Conservation (phyloP, 2,329 filamentous ascomycete species). For the Fusarium liriodendri region DNA sequence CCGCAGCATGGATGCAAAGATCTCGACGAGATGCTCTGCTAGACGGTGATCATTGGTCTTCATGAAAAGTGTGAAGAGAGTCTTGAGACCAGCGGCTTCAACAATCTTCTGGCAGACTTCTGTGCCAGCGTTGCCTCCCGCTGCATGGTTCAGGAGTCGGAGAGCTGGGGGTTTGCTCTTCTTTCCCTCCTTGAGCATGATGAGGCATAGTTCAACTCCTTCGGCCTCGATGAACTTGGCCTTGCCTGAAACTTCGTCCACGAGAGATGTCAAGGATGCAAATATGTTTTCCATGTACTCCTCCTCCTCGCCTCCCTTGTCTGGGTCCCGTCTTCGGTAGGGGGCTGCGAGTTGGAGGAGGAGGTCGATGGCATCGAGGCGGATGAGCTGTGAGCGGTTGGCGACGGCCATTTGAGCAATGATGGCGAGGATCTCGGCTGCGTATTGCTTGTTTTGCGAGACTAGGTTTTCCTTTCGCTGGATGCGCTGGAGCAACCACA, state of each 20-base stretch:
- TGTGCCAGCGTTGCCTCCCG: slow-evolving; percentile 58
- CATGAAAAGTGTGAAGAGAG: slow-evolving; percentile 87
- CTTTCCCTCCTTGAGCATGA: slow-evolving; percentile 92
- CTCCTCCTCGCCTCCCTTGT: slow-evolving; percentile 87
- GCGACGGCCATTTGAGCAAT: slow-evolving; percentile 79
- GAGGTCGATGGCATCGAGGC: slow-evolving; percentile 78
- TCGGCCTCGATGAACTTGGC: slow-evolving; percentile 87
- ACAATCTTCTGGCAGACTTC: slow-evolving; percentile 81
- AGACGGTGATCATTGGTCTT: slow-evolving; percentile 78
- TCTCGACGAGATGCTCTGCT: slow-evolving; percentile 84
- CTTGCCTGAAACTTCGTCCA: slow-evolving; percentile 81
- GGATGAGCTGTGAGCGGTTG: slow-evolving; percentile 72
- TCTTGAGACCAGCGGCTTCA: slow-evolving; percentile 86
- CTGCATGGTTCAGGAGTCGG: slow-evolving; percentile 86
- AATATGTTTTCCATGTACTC: slow-evolving; percentile 97
- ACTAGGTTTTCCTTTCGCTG: slow-evolving; percentile 75
- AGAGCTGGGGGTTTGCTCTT: slow-evolving; percentile 83
- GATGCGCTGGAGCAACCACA: slow-evolving; percentile 83
- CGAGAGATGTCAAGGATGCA: slow-evolving; percentile 83
- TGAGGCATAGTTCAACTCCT: slow-evolving; percentile 88
- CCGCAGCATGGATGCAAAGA: slow-evolving; percentile 86
- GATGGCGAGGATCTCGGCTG: slow-evolving; percentile 91
- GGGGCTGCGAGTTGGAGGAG: slow-evolving; percentile 85
- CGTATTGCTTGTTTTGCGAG: slow-evolving; percentile 94
- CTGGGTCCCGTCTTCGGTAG: slow-evolving; percentile 88